Conservation (phyloP, 2,329 filamentous ascomycete species). For the Orbilia brochopaga region DNA sequence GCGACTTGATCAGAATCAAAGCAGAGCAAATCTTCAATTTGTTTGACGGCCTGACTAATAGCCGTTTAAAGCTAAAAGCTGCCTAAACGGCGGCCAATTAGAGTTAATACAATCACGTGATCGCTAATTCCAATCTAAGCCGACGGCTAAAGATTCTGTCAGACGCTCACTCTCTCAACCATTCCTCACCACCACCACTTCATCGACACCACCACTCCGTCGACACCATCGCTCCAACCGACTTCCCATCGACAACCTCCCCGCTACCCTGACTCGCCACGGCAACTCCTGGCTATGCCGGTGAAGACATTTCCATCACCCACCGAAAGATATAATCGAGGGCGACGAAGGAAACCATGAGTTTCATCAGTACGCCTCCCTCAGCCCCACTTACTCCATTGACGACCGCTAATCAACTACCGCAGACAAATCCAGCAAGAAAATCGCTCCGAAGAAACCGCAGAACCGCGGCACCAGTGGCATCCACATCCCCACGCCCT, state of each 20-base stretch:
- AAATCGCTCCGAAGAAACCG: conserved; percentile 44
- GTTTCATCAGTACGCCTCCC: conserved; percentile 40
- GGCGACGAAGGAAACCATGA: conserved; percentile 35
- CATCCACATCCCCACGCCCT: conserved; percentile 30
- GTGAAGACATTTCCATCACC: neutral
- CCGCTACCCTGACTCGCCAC: neutral
- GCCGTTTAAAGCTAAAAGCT: neutral
- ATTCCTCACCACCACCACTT: conserved; percentile 3
- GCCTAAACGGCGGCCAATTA: neutral
- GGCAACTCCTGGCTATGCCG: conserved; percentile 12
- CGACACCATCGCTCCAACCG: neutral
- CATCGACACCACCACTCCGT: conserved; percentile 4
- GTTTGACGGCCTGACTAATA: conserved; percentile 8
- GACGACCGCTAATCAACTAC: neutral
- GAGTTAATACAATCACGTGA: conserved; percentile 14
- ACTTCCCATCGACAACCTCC: neutral
- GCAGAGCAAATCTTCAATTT: conserved; percentile 17
- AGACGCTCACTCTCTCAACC: conserved; percentile 6
- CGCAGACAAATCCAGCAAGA: conserved; percentile 48
- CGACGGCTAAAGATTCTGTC: neutral
- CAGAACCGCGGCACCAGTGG: conserved; percentile 34
- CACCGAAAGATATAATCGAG: conserved; percentile 1
- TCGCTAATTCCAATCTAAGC: conserved; percentile 10
- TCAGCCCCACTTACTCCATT: neutral
- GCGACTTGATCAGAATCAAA: no score